Evolutionary conservation across 768 basidiomycete genomes (phyloP), one percentile per base, ranked within the genome.

Genomic region (Psilocybe sp.): DNA sequence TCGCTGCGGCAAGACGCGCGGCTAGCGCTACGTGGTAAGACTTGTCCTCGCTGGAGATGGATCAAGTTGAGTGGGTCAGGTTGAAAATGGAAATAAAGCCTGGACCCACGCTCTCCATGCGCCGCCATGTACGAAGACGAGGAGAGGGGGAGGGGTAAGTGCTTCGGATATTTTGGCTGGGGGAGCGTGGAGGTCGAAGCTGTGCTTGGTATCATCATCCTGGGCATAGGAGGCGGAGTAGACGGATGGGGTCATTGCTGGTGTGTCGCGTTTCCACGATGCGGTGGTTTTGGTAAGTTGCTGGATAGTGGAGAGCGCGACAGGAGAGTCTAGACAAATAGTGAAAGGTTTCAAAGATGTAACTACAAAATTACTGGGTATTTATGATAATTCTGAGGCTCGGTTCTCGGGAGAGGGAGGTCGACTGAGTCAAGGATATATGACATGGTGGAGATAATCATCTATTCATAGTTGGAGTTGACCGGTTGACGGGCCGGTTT

Each of bases 91-190:
- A n/a, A 44, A 46, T 48, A 35, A 41, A 52, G 49, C 2, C 44
- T 61, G 13, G 32, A 54, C 85, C 72, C 61, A 89, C 89, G 81
- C 64, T 59, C 81, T 72, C 91, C 91, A 93, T 19, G 90, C 91
- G 32, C 91, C 91, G 28, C 91, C 91, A 57, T 91, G 91, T 20
- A 92, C 69, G 58, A 90, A 92, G 59, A 81, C 81, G 35, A 91
- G 60, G 38, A 90, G 64, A 77, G 72, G 57, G n/a, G n/a, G n/a
- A 3, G 40, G 50, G 49, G 34, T 31, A 41, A 31, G 32, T 13
- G 15, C 19, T 41, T 16, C 44, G 43, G 34, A 16, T 28, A 28
- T 15, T n/a, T 3, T 16, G 20, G 35, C 18, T 36, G 53, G 50
- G 14, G 70, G 73, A 44, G 68, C 41, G 15, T 81, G 79, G 2